Conservation (phyloP, 2,329 filamentous ascomycete species). For the Endocalyx cinctus region DNA sequence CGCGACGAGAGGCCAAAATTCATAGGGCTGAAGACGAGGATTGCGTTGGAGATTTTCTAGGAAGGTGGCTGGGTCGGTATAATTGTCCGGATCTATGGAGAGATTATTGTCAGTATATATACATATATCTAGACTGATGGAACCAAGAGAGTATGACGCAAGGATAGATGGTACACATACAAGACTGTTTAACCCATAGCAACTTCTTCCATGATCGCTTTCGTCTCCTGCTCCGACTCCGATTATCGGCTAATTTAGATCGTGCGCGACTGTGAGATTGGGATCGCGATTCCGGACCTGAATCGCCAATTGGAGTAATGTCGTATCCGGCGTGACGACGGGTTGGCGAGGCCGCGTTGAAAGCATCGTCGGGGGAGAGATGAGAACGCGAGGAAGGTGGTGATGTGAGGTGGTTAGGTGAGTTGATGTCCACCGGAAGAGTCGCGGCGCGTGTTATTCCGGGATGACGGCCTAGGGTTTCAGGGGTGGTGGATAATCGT, state of each 20-base stretch:
- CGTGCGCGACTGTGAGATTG: no score
- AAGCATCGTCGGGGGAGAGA: constrained; percentile 81
- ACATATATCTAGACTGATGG: no score
- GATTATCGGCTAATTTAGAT: constrained; percentile 49
- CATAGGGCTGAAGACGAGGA: constrained; percentile 87
- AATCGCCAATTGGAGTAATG: constrained; percentile 16
- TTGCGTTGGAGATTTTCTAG: constrained; percentile 94
- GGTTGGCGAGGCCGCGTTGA: constrained; percentile 59
- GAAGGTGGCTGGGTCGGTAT: constrained; percentile 95
- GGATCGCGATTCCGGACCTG: constrained; percentile 30
- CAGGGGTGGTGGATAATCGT: constrained; percentile 3
- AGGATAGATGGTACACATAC: constrained; percentile 41
- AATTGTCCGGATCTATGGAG: constrained; percentile 84
- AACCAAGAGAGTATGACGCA: background rate
- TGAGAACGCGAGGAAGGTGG: constrained; percentile 57
- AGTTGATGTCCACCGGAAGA: constrained; percentile 28
- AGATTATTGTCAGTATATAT: constrained; percentile 14
- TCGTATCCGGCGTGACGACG: constrained; percentile 44
- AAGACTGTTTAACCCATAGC: constrained; percentile 95
- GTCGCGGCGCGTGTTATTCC: constrained; percentile 36
- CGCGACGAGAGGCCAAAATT: constrained; percentile 95
- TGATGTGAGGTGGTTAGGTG: constrained; percentile 30
- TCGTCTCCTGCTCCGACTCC: constrained; percentile 62
- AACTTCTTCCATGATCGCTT: constrained; percentile 89
- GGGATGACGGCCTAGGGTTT: no score